phyloP scores from a whole-genome alignment of 73 alveolate genomes.

The Tetrahymena thermophila region DNA sequence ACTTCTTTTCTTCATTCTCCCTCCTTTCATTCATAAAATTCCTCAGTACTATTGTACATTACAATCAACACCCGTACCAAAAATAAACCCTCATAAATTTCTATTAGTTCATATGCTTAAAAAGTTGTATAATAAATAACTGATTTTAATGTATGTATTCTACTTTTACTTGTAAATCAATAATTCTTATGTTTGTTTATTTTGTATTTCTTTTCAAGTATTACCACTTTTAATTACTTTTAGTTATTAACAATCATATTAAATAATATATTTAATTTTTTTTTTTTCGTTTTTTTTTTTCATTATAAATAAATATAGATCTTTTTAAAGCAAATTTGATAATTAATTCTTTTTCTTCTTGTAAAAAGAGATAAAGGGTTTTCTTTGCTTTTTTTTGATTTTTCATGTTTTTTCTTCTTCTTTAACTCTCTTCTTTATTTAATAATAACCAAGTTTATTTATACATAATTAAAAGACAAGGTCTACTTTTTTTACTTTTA shows the following conservation, averaged over 20 bases:
- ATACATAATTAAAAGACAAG: not conserved
- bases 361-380: not conserved
- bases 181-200: not conserved
- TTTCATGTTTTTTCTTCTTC: not conserved
- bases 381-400: not conserved
- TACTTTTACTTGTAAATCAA: not conserved
- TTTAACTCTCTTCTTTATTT: not conserved
- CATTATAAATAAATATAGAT: not conserved
- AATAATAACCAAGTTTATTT: not conserved
- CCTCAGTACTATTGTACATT: not conserved
- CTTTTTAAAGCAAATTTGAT: not conserved
- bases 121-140: not conserved
- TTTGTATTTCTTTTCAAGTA: not conserved
- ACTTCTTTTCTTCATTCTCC: not conserved
- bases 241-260: not conserved
- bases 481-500: not conserved
- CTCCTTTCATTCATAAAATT: not conserved
- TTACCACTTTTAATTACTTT: not conserved
- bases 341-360: not conserved
- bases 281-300: not conserved
- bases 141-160: not conserved
- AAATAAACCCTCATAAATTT: not conserved
- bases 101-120: not conserved
- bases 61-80: not conserved
- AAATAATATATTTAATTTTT: not conserved